Conservation (phyloP, 1,284 basidiomycete genomes). For the Ustilago cynodontis region DNA sequence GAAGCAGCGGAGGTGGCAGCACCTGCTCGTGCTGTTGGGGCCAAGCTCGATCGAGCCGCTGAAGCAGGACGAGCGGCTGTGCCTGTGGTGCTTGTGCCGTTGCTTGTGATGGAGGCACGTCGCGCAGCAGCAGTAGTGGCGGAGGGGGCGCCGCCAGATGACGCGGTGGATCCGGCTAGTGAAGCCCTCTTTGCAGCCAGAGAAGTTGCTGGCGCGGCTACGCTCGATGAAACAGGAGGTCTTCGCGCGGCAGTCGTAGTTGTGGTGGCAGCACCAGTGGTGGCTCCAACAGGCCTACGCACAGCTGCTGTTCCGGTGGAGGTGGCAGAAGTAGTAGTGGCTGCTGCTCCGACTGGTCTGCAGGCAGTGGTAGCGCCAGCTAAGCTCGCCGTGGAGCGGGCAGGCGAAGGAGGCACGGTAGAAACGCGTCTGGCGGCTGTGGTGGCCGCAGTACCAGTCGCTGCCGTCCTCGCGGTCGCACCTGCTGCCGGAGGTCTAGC, state of each 20-base stretch:
- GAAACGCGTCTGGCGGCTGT: constrained; percentile 28
- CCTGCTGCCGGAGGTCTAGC: constrained; percentile 23
- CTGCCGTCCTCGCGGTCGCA: constrained; percentile 23
- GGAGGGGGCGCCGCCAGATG: constrained; percentile 28
- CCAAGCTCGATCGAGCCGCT: constrained; percentile 30
- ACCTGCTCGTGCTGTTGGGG: constrained; percentile 20
- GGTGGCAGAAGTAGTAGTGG: constrained; percentile 14
- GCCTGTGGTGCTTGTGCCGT: constrained; percentile 29
- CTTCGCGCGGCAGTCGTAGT: constrained; percentile 34
- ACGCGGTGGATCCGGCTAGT: constrained; percentile 30
- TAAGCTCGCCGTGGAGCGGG: constrained; percentile 24
- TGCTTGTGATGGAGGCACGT: constrained; percentile 47
- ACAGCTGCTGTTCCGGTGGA: constrained; percentile 25
- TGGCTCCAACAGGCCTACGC: constrained; percentile 25
- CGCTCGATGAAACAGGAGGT: constrained; percentile 41
- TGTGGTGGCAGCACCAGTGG: constrained; percentile 25
- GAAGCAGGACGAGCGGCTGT: constrained; percentile 30
- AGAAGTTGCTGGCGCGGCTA: constrained; percentile 24
- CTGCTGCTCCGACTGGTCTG: constrained; percentile 14
- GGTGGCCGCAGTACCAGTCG: constrained; percentile 18
- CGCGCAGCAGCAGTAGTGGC: constrained; percentile 37
- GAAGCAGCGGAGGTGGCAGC: constrained; percentile 14
- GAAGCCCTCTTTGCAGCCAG: constrained; percentile 33
- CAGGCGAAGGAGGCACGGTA: constrained; percentile 44
- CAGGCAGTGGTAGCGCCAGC: constrained; percentile 21